Percentiles rank a stretch among this genome's conserved stretches.
Evolutionary conservation across 1,139 yeast genomes (phyloP).

Genomic region (Sugiyamaella neomexicana): DNA sequence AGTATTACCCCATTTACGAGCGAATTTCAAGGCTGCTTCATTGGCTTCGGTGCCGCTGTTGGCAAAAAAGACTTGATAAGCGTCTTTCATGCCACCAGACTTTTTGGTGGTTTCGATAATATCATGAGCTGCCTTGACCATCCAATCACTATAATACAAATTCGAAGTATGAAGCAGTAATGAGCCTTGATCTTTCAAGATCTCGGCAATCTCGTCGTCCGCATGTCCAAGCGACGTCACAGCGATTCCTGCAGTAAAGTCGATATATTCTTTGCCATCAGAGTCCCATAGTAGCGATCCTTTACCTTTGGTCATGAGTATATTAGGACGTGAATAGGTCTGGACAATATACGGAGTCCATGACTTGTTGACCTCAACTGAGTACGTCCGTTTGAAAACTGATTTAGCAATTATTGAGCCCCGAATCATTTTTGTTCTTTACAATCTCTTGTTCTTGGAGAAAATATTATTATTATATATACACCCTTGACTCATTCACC

Average conservation of each 20-base stretch:
- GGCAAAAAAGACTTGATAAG: conserved; percentile 80
- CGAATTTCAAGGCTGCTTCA: conserved; percentile 96
- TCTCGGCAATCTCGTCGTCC: conserved; percentile 66
- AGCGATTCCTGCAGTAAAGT: conserved; percentile 94
- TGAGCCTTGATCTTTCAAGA: conserved; percentile 68
- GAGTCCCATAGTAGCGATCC: conserved; percentile 77
- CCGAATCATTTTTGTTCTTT: conserved; percentile 7
- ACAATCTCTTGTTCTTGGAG: not conserved
- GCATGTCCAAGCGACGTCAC: conserved; percentile 94
- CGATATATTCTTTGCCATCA: conserved; percentile 75
- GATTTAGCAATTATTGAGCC: not conserved
- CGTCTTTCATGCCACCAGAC: conserved; percentile 77
- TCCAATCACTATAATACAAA: conserved; percentile 78
- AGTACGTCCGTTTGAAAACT: conserved; percentile 6
- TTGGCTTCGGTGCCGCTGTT: conserved; percentile 97
- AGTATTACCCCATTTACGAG: conserved; percentile 76
- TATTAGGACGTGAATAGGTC: conserved; percentile 76
- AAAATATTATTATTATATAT: no score
- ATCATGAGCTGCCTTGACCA: conserved; percentile 73
- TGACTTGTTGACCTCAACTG: conserved; percentile 6
- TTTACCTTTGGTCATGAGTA: conserved; percentile 62
- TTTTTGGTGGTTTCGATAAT: conserved; percentile 66
- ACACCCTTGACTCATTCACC: not conserved
- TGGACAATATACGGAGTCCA: conserved; percentile 57
- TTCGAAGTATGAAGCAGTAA: conserved; percentile 83